Evolutionary conservation across 257 asterid species (phyloP).

Genomic region (Vinca minor): DNA sequence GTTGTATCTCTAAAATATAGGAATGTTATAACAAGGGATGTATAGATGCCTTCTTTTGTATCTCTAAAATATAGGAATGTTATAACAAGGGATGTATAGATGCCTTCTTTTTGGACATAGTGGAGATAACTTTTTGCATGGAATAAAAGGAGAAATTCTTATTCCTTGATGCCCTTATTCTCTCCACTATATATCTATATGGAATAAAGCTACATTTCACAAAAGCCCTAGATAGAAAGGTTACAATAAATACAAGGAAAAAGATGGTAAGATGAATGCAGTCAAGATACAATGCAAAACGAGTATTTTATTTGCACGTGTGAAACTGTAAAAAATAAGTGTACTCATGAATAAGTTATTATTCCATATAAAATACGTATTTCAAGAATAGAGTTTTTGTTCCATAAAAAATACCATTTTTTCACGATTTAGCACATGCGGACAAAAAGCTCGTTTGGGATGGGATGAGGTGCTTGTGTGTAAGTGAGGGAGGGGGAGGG

Average conservation of each 20-base stretch:
- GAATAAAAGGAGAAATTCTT: conserved; percentile 17
- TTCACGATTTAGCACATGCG: no score
- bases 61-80: conserved; percentile 12
- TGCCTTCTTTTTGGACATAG: conserved; percentile 18
- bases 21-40: conserved; percentile 7
- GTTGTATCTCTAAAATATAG: conserved; percentile 10
- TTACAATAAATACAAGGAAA: conserved; percentile 8
- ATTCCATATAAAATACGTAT: no score
- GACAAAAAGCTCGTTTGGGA: no score
- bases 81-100: conserved; percentile 2
- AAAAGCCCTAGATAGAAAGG: conserved; percentile 10
- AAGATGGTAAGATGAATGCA: conserved; percentile 2
- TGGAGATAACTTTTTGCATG: conserved; percentile 19
- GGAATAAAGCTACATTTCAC: conserved; percentile 18
- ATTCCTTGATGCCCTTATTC: conserved; percentile 27
- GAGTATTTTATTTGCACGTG: no score
- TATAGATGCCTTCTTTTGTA: no score
- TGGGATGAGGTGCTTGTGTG: no score
- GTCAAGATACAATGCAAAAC: no score
- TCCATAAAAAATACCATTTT: no score
- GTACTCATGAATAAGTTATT: no score
- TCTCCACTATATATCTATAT: conserved; percentile 11
- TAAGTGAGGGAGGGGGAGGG: no score
- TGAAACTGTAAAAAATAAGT: no score
- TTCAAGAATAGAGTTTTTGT: no score